Percentiles rank a stretch among this genome's conserved stretches.
These are phyloP conservation scores for Coniferiporia weirii DNA, from an alignment of 1,284 basidiomycete species.

Conservation along the genomic window DNA sequence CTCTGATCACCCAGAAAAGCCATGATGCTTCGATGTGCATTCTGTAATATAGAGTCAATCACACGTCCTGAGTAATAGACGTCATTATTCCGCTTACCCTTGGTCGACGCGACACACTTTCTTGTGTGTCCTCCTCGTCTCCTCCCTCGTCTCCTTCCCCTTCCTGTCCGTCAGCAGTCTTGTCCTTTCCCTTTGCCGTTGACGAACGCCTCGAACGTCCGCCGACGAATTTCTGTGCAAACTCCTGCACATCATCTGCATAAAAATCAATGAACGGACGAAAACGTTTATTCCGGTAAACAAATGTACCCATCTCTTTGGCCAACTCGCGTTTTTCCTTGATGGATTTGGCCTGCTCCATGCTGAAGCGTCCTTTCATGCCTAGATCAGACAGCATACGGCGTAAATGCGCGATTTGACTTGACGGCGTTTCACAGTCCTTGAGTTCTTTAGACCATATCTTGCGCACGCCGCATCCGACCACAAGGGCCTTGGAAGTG, in stretches of 20 bases:
- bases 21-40: conserved; percentile 57
- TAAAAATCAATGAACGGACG: not conserved
- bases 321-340: conserved; percentile 68
- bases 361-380: conserved; percentile 71
- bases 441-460: conserved; percentile 77
- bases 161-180: conserved; percentile 29
- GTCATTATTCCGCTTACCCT: conserved; percentile 28
- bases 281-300: not conserved
- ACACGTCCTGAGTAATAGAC: conserved; percentile 16
- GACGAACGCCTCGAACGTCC: conserved; percentile 26
- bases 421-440: conserved; percentile 48
- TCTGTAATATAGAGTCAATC: conserved; percentile 22
- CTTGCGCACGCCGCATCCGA: conserved; percentile 78
- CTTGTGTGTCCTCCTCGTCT: conserved; percentile 20
- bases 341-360: conserved; percentile 75
- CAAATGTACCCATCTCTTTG: conserved; percentile 65
- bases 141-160: conserved; percentile 25
- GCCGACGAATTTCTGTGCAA: conserved; percentile 33
- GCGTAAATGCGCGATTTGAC: conserved; percentile 64
- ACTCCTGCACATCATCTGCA: conserved; percentile 62
- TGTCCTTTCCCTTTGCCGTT: conserved; percentile 17
- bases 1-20: conserved; percentile 67
- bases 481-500: conserved; percentile 50
- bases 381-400: conserved; percentile 66
- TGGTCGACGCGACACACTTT: conserved; percentile 31